phyloP scores from a whole-genome alignment of 2,329 filamentous ascomycete species.

The Aspergillus transmontanensis region DNA sequence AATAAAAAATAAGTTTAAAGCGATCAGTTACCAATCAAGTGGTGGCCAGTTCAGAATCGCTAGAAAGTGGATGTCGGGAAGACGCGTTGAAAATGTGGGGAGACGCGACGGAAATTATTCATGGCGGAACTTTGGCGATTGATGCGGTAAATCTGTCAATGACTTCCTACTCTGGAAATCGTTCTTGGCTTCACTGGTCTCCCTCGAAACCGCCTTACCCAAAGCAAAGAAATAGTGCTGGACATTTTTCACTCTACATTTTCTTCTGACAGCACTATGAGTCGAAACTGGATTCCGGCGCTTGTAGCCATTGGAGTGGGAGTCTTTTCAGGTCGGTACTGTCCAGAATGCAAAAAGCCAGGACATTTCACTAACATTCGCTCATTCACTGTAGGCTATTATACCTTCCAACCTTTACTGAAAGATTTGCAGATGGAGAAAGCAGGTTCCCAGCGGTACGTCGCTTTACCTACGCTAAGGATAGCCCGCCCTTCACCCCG shows the following conservation, averaged over 20 bases:
- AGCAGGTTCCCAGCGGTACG: slow-evolving; percentile 17
- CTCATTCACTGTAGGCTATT: slow-evolving; percentile 38
- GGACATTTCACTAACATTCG: slow-evolving; percentile 12
- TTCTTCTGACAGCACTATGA: background rate
- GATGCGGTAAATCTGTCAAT: background rate
- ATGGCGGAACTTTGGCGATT: slow-evolving; percentile 27
- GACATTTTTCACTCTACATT: background rate
- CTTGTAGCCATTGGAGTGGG: slow-evolving; percentile 14
- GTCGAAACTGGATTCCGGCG: slow-evolving; percentile 14
- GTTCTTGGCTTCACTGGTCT: background rate
- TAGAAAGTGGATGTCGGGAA: slow-evolving; percentile 1
- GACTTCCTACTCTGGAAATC: background rate
- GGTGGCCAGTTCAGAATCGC: background rate
- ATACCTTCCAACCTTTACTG: slow-evolving; percentile 47
- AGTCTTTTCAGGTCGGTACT: slow-evolving; percentile 38
- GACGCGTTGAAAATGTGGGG: slow-evolving; percentile 31
- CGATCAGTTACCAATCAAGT: background rate
- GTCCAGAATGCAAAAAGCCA: background rate
- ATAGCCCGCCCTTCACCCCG: background rate
- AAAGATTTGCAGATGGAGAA: slow-evolving; percentile 39
- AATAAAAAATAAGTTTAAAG: background rate
- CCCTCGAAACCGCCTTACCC: background rate
- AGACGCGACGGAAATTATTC: slow-evolving; percentile 27
- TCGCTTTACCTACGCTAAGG: background rate
- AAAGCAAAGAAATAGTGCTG: background rate